Evolutionary conservation across 495 filamentous ascomycete genomes (phyloP).

Genomic region (Xylaria venustula): DNA sequence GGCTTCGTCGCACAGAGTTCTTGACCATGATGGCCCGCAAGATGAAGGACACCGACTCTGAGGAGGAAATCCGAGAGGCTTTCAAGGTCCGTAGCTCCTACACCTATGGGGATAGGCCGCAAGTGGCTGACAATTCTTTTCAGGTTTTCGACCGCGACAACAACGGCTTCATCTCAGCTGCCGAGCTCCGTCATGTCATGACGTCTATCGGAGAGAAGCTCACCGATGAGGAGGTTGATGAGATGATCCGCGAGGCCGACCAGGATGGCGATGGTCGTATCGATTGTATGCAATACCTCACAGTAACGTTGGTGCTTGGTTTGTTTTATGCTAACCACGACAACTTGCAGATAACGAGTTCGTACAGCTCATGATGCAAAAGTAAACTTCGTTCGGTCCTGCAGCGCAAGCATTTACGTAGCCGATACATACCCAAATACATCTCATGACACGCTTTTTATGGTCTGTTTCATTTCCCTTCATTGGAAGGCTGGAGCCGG

Average conservation of each 20-base stretch:
- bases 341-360: slow-evolving; percentile 87
- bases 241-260: slow-evolving; percentile 99
- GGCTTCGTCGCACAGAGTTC: slow-evolving; percentile 65
- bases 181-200: slow-evolving; percentile 98
- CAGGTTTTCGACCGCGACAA: slow-evolving; percentile 99
- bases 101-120: neutral
- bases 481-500: slow-evolving; percentile 4
- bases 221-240: slow-evolving; percentile 98
- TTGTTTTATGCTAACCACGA: slow-evolving; percentile 33
- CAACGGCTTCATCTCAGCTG: slow-evolving; percentile 98
- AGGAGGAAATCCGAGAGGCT: slow-evolving; percentile 96
- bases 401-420: slow-evolving; percentile 18
- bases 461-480: slow-evolving; percentile 19
- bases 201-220: slow-evolving; percentile 99
- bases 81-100: slow-evolving; percentile 48
- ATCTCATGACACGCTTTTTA: slow-evolving; percentile 24
- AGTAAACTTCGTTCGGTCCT: slow-evolving; percentile 55
- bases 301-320: neutral
- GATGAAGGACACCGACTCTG: slow-evolving; percentile 99
- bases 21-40: slow-evolving; percentile 99
- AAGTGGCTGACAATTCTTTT: slow-evolving; percentile 21
- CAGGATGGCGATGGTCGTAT: slow-evolving; percentile 96
- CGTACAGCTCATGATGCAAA: slow-evolving; percentile 99
- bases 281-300: slow-evolving; percentile 66
- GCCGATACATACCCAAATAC: slow-evolving; percentile 28